Evolutionary conservation across 768 basidiomycete genomes (phyloP).

Genomic region (Leucosporidium creatinivorum): DNA sequence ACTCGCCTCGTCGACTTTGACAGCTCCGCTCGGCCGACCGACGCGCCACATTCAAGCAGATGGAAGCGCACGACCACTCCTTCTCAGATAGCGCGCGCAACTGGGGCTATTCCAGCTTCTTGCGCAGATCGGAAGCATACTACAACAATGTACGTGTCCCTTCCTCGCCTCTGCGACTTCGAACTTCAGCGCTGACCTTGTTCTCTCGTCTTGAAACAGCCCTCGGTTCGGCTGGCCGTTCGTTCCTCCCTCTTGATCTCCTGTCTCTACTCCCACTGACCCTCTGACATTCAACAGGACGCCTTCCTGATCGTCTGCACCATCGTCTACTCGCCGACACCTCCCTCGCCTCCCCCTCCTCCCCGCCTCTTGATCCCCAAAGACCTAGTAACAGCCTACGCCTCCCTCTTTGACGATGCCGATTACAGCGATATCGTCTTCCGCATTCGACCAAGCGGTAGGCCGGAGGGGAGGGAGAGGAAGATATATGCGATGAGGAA

Average conservation of each 20-base stretch:
- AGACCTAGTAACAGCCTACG: constrained; percentile 41
- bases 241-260: no score
- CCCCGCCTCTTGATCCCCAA: constrained; percentile 40
- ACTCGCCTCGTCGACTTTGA: no score
- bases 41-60: constrained; percentile 30
- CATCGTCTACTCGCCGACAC: constrained; percentile 41
- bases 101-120: constrained; percentile 20
- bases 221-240: no score
- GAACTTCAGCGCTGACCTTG: constrained; percentile 25
- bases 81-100: constrained; percentile 25
- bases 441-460: constrained; percentile 36
- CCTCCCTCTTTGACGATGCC: constrained; percentile 42
- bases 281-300: constrained; percentile 35
- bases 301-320: constrained; percentile 43
- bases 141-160: constrained; percentile 30
- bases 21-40: constrained; percentile 18
- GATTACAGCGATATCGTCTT: constrained; percentile 44
- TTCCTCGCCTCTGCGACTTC: neutral
- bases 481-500: constrained; percentile 43
- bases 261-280: neutral
- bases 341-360: constrained; percentile 32
- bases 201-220: constrained; percentile 11
- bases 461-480: constrained; percentile 27
- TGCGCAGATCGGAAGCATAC: constrained; percentile 25
- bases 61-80: constrained; percentile 40